Evolutionary conservation across 2,329 filamentous ascomycete genomes (phyloP), one percentile per base, ranked within the genome.

Genomic region (Emergomyces orientalis): DNA sequence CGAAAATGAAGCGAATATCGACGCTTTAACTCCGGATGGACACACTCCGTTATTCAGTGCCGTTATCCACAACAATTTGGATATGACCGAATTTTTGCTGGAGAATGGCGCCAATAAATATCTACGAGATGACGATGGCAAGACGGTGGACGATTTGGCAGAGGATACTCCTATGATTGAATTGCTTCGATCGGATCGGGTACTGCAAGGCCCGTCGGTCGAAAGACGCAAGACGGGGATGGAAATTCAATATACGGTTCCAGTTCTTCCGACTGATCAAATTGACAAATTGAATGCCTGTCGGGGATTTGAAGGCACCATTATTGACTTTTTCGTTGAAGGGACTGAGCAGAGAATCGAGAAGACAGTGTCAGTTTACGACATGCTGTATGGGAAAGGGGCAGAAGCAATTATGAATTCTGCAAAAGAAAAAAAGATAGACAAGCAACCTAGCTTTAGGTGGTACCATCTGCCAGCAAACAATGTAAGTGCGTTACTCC

Each of bases 51-150:
- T 64, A 27, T 59, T 62, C 25, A 52, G n/a, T 43, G 59, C 63
- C 43, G 63, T 64, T 25, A 49, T 59, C n/a, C 59, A 49, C 30
- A 30, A 37, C 39, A 25, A 64, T 47, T 47, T 64, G 32, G n/a
- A 58, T 14, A 47, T 55, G 11, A 37, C 43, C 11, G 60, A 62
- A 22, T 62, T 64, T 27, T 45, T 64, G 39, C 43, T 64, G 27
- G 47, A 64, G 13, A 61, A 64, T 59, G 63, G 63, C n/a, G 63
- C 63, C 8, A 64, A 62, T 54, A 64, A 64, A 25, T 51, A 62
- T 30, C 8, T 62, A 32, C 60, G 60, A 8, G 59, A 54, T 49
- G 39, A 56, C 17, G 49, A 59, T 52, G 63, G 63, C 14, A 41
- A 43, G 47, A 59, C 59, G 11, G 45, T 54, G 34, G 63, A 64